A percentile compares a stretch with the other conserved stretches of the same genome.
phyloP scores from a whole-genome alignment of 768 basidiomycete species.

The Cystobasidiopsis lactophilus region DNA sequence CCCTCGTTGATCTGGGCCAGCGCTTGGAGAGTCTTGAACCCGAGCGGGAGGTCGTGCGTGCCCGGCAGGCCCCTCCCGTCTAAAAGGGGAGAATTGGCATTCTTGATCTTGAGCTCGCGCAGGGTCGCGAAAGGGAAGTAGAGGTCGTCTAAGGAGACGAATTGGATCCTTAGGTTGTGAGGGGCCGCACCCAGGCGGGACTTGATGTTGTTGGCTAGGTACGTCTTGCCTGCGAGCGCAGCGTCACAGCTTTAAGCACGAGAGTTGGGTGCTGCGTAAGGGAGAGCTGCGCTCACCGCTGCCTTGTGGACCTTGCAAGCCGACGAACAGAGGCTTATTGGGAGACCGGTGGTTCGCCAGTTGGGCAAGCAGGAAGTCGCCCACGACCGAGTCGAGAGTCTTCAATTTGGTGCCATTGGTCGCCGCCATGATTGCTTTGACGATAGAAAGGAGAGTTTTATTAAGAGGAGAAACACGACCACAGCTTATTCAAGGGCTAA shows the following conservation, averaged over 20 bases:
- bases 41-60: slow-evolving; percentile 63
- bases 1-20: slow-evolving; percentile 32
- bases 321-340: slow-evolving; percentile 48
- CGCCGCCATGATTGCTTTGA: too few relatives aligned
- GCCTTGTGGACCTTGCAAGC: slow-evolving; percentile 80
- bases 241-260: neutral
- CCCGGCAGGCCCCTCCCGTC: slow-evolving; percentile 78
- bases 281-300: slow-evolving; percentile 30
- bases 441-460: too few relatives aligned
- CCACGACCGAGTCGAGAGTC: too few relatives aligned
- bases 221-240: slow-evolving; percentile 44
- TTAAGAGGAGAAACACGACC: too few relatives aligned
- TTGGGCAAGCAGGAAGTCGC: too few relatives aligned
- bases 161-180: slow-evolving; percentile 17
- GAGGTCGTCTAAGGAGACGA: slow-evolving; percentile 33
- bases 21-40: slow-evolving; percentile 32
- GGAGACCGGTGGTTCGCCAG: neutral
- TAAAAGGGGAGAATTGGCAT: slow-evolving; percentile 45
- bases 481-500: too few relatives aligned
- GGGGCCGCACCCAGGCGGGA: slow-evolving; percentile 22
- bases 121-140: slow-evolving; percentile 54
- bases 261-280: neutral
- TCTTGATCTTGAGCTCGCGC: slow-evolving; percentile 32
- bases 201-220: slow-evolving; percentile 40
- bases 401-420: too few relatives aligned